A percentile compares a stretch with the other conserved stretches of the same genome.
Evolutionary conservation across 805 yeast species (phyloP).

Genomic region (Lipomyces japonicus): DNA sequence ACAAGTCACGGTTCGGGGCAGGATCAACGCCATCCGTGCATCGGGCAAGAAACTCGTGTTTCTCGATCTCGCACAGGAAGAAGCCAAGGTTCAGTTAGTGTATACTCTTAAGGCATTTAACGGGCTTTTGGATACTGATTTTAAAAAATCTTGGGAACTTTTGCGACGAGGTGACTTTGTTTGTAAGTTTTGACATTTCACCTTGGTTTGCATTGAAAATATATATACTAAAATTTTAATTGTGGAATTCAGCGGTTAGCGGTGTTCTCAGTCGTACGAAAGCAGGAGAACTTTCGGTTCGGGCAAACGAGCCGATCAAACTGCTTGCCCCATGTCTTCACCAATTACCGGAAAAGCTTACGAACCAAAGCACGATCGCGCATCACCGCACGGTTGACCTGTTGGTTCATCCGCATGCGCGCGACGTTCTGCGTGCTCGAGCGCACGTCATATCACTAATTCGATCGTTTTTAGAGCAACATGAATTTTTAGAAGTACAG

Average conservation of each 20-base stretch:
- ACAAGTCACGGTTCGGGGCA: slow-evolving; percentile 48
- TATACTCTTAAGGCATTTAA: slow-evolving; percentile 47
- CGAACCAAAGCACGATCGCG: slow-evolving; percentile 54
- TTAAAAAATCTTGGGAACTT: slow-evolving; percentile 37
- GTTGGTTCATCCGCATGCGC: slow-evolving; percentile 53
- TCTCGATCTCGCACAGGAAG: slow-evolving; percentile 65
- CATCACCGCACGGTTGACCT: slow-evolving; percentile 72
- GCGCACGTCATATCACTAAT: slow-evolving; percentile 53
- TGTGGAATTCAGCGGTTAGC: slow-evolving; percentile 43
- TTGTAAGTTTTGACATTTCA: slow-evolving; percentile 18
- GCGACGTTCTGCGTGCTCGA: slow-evolving; percentile 49
- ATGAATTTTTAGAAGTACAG: slow-evolving; percentile 72
- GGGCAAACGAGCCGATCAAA: slow-evolving; percentile 47
- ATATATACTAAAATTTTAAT: background rate
- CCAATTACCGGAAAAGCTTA: slow-evolving; percentile 63
- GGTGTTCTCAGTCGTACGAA: slow-evolving; percentile 77
- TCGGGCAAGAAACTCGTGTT: slow-evolving; percentile 69
- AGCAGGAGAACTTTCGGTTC: slow-evolving; percentile 73
- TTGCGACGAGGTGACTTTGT: slow-evolving; percentile 72
- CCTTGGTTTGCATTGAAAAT: background rate
- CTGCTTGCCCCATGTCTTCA: slow-evolving; percentile 66
- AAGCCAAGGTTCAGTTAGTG: slow-evolving; percentile 55
- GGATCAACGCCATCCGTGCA: slow-evolving; percentile 53
- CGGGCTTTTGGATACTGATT: slow-evolving; percentile 41
- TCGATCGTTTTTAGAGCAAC: slow-evolving; percentile 52